Evolutionary conservation across 2,329 filamentous ascomycete species (phyloP), one percentile per base, ranked within the genome.

Genomic region (Alternaria sp.): DNA sequence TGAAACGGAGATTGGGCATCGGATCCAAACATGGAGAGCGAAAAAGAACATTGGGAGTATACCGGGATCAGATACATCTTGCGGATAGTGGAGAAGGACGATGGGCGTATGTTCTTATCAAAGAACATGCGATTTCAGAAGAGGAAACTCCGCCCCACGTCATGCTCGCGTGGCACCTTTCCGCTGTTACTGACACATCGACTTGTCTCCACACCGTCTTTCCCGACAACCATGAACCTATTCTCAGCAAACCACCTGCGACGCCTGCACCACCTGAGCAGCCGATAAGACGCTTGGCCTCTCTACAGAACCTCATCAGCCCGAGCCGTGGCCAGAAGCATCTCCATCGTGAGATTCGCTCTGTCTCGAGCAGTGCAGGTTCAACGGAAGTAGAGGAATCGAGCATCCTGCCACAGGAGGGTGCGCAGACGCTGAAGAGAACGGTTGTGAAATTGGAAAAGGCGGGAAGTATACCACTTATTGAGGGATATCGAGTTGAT

Each of bases 401-500:
- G 16, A 24, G 8, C 8, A 51, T 22, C 26, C 22, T 4, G 14
- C 18, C 44, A 34, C 51, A 54, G 32, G 20, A 34, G 6, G 60
- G 61, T 12, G 54, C 62, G 3, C 30, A 42, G 36, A 66, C 54
- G 4, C 24, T 74, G 34, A 47, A 54, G 14, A 63, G 70, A 4
- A 61, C 63, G 26, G 64, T 68, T 26, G 4, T 72, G 46, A 55
- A 57, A 47, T 47, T 74, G 41, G 53, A 62, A 41, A 66, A 67
- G n/a, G 61, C 63, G 7, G 71, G 70, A 0, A 14, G 32, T 1
- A 18, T 72, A 1, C 72, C 72, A 26, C 51, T 74, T 47, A 47
- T 74, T 22, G 69, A 74, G 52, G 66, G 63, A 24, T 67, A 55
- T 26, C 58, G 63, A 34, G 64, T 69, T 7, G 67, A 75, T 61